Conservation (phyloP, 2,329 filamentous ascomycete genomes). For the Bipolaris bicolor region DNA sequence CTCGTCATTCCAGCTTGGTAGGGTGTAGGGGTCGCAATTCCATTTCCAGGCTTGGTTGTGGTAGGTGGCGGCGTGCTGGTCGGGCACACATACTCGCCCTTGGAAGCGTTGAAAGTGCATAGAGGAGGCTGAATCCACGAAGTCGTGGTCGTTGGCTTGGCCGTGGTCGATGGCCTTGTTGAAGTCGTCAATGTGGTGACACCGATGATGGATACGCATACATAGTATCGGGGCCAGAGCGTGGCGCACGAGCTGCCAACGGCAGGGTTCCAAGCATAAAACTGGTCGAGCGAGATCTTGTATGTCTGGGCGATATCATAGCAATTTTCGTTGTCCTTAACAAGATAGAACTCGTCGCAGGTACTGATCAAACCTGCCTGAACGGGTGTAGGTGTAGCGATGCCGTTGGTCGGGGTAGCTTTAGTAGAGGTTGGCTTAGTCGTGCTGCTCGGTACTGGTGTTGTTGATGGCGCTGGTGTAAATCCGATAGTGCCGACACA, state of each 20-base stretch:
- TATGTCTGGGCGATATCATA: not conserved
- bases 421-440: not conserved
- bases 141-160: not conserved
- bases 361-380: not conserved
- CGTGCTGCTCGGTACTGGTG: not conserved
- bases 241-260: not conserved
- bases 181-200: not conserved
- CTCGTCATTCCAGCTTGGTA: conserved; percentile 8
- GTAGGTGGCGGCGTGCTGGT: not conserved
- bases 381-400: not conserved
- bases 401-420: not conserved
- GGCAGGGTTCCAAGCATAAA: not conserved
- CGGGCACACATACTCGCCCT: not conserved
- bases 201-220: not conserved
- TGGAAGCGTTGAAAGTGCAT: not conserved
- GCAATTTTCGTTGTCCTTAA: too few relatives aligned
- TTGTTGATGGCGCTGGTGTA: not conserved
- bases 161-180: too few relatives aligned
- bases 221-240: not conserved
- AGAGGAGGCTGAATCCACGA: not conserved
- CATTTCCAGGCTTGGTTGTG: not conserved
- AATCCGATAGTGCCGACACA: not conserved
- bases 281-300: not conserved
- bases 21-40: not conserved
- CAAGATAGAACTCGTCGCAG: not conserved